Conservation (phyloP, 2,329 filamentous ascomycete genomes). For the Dactylonectria macrodidyma region DNA sequence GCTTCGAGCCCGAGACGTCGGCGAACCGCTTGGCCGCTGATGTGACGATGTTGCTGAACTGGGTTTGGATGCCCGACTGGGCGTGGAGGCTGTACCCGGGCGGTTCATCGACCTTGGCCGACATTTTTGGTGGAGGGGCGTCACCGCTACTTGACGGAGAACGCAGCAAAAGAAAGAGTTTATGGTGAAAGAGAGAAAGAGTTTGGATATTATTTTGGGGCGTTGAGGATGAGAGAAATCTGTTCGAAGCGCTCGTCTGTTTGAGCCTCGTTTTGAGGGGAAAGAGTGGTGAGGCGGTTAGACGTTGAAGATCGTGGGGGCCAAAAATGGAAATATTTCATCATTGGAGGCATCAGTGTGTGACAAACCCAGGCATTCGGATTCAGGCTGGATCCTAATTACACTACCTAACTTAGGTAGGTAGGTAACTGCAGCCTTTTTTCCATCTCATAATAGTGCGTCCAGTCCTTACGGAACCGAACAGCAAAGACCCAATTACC, state of each 20-base stretch:
- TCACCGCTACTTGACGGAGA: conserved; percentile 3
- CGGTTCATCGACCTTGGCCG: conserved; percentile 7
- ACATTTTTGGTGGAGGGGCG: conserved; percentile 8
- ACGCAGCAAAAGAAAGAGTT: neutral
- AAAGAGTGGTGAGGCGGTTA: neutral
- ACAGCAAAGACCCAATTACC: neutral
- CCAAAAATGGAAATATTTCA: neutral
- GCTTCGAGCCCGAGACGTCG: conserved; percentile 46
- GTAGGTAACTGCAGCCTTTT: neutral
- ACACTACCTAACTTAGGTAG: too few species aligned
- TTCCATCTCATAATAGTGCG: neutral
- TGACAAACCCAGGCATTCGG: neutral
- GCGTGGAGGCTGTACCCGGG: conserved; percentile 24
- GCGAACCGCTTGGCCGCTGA: conserved; percentile 54
- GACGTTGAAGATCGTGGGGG: neutral
- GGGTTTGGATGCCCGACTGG: conserved; percentile 38
- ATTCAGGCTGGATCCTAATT: neutral
- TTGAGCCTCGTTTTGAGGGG: neutral
- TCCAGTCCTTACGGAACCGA: neutral
- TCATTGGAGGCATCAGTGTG: neutral
- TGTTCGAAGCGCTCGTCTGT: neutral
- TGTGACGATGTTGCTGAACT: conserved; percentile 51
- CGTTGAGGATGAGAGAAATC: neutral
- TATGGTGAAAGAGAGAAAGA: neutral
- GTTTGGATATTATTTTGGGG: neutral